Base-by-base conservation (phyloP, 2,329 filamentous ascomycete species). In the Aspergillus novofumigatus region DNA sequence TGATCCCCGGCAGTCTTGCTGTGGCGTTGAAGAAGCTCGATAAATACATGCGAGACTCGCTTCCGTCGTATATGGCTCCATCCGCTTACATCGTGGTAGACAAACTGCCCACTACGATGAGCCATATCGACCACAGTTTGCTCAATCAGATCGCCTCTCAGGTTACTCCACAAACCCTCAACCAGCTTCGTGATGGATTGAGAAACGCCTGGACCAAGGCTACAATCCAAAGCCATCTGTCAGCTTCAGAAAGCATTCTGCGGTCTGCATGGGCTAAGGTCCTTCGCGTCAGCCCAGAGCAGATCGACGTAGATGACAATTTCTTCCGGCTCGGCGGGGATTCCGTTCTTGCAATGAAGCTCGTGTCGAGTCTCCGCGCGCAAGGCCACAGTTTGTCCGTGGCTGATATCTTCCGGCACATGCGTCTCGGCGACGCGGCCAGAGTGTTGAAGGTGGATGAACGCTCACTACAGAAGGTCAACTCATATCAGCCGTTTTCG, bases 241-340 rank as follows among this genome's bases (percentile, higher is more conserved):
- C 72, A n/a, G 59, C 61, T 0, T 53, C 68, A 10, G 75, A 79
- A 55, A 60, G 57, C 5, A 74, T 76, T 28, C 58, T 78, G 6
- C 68, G 59, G n/a, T 56, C 62, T n/a, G 57, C 67, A 6, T 72
- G 70, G 69, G 67, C 70, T 1, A 62, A 62, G 8, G 66, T 71
- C 6, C 63, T 72, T 17, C 53, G 62, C 14, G 48, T 71, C 4
- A 35, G n/a, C 2, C 49, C 55, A 0, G 65, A 80, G 2, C 72
- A 78, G 1, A 82, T 86, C 20, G 76, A 80, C 1, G 69, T 80
- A 1, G 78, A 84, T 10, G 80, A 85, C 63, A 83, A 81, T 70
- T 86, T 86, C 71, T 86, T 86, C 76, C 77, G 78, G 3, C 76
- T 85, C 0, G 83, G 84, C 1, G 84, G 84, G 21, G 83, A 86